A percentile compares a stretch with the other conserved stretches of the same genome.
Evolutionary conservation across 2,329 filamentous ascomycete genomes (phyloP).

Genomic region (Ophiocordyceps camponoti-floridani): DNA sequence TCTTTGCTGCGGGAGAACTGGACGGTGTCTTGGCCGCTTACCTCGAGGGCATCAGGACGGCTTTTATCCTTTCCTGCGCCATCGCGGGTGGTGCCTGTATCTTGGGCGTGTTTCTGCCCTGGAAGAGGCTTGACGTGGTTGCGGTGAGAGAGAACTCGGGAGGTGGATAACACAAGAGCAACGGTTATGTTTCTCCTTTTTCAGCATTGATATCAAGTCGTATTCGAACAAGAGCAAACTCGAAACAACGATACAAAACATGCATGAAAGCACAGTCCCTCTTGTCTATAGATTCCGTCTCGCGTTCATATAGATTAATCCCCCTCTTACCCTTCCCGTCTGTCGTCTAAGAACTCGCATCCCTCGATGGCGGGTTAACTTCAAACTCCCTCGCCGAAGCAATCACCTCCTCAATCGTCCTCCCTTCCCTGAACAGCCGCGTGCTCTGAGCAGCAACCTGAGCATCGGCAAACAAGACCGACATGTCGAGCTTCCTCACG

Average conservation of each 20-base stretch:
- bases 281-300: too few relatives aligned
- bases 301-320: neutral
- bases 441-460: neutral
- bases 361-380: neutral
- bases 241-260: too few relatives aligned
- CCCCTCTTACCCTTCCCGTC: neutral
- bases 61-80: slow-evolving; percentile 31
- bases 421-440: neutral
- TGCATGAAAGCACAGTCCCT: too few relatives aligned
- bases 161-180: neutral
- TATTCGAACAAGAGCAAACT: too few relatives aligned
- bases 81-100: neutral
- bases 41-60: slow-evolving; percentile 39
- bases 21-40: slow-evolving; percentile 34
- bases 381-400: neutral
- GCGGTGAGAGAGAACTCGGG: neutral
- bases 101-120: neutral
- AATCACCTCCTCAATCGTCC: neutral
- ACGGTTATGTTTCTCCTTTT: too few relatives aligned
- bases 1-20: slow-evolving; percentile 25
- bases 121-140: neutral
- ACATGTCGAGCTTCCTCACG: neutral
- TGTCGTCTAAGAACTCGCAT: neutral
- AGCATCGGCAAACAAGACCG: neutral
- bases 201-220: too few relatives aligned